Conservation (phyloP, 2,329 filamentous ascomycete species). For the Colletotrichum higginsianum region DNA sequence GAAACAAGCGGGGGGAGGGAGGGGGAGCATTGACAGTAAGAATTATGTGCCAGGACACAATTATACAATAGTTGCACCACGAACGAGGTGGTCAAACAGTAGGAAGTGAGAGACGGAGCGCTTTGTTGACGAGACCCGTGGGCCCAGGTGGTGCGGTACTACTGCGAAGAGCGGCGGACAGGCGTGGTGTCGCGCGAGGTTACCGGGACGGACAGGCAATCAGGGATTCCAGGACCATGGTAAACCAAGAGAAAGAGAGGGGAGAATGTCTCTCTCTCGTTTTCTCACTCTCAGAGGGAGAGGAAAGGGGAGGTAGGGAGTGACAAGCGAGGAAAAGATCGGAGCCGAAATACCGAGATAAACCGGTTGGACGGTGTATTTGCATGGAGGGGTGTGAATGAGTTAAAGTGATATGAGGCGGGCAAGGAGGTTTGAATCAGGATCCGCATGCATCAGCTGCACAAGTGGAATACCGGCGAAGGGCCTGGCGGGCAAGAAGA, state of each 20-base stretch:
- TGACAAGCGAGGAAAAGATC: neutral
- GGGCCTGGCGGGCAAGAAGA: too few relatives aligned
- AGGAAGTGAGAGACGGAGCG: constrained; percentile 32
- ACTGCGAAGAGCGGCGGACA: neutral
- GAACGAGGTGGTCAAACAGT: constrained; percentile 34
- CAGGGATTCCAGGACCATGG: constrained; percentile 34
- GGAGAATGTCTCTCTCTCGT: too few relatives aligned
- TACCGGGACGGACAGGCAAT: constrained; percentile 18
- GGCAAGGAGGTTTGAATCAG: too few relatives aligned
- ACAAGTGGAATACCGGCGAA: neutral
- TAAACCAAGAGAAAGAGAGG: constrained; percentile 2
- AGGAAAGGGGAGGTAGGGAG: neutral
- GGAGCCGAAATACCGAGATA: neutral
- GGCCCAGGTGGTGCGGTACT: neutral
- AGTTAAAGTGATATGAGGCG: neutral
- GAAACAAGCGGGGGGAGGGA: neutral
- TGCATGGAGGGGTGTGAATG: neutral
- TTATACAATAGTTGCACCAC: constrained; percentile 23
- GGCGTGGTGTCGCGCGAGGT: constrained; percentile 26
- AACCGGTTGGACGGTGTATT: neutral
- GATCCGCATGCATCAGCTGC: neutral
- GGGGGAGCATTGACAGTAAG: neutral
- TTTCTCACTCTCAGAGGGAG: neutral
- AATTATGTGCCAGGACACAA: constrained; percentile 6
- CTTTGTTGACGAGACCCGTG: neutral